A percentile compares a stretch with the other conserved stretches of the same genome.
Conservation (phyloP, 345 rosid genomes). For the Citrus trifoliata region DNA sequence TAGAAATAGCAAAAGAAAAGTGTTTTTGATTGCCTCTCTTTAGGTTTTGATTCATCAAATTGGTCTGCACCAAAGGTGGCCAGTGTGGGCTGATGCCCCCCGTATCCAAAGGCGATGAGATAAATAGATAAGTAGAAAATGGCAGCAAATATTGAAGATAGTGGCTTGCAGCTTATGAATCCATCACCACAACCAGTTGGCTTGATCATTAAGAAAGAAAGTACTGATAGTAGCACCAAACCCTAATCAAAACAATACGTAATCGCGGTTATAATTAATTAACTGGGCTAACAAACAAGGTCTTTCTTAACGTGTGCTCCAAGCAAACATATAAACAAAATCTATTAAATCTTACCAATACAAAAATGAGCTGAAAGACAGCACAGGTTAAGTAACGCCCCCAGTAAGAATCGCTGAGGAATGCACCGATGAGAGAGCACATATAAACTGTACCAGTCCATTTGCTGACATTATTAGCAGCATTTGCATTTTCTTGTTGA, state of each 20-base stretch:
- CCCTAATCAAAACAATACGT: conserved; percentile 39
- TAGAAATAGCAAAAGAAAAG: conserved; percentile 73
- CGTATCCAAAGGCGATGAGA: conserved; percentile 80
- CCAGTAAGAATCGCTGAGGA: conserved; percentile 96
- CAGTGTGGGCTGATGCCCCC: conserved; percentile 84
- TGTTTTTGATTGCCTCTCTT: conserved; percentile 35
- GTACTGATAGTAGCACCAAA: conserved; percentile 46
- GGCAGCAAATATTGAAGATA: conserved; percentile 40
- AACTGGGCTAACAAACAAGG: too few relatives aligned
- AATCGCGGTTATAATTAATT: not conserved
- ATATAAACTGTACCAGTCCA: conserved; percentile 97
- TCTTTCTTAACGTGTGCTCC: too few relatives aligned
- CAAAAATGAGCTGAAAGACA: conserved; percentile 50
- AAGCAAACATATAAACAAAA: too few relatives aligned
- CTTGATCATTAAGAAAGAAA: conserved; percentile 60
- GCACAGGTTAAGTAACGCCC: conserved; percentile 82
- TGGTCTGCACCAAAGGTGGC: conserved; percentile 94
- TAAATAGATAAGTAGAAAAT: conserved; percentile 68
- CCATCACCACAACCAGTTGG: conserved; percentile 80
- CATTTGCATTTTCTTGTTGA: conserved; percentile 67
- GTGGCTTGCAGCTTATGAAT: conserved; percentile 25
- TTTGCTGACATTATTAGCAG: conserved; percentile 83
- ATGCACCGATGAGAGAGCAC: conserved; percentile 83
- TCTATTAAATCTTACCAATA: conserved; percentile 25
- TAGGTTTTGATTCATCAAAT: conserved; percentile 45